A percentile compares a stretch with the other conserved stretches of the same genome.
Conservation (phyloP, 257 asterid genomes). For the Eustoma russellianum region DNA sequence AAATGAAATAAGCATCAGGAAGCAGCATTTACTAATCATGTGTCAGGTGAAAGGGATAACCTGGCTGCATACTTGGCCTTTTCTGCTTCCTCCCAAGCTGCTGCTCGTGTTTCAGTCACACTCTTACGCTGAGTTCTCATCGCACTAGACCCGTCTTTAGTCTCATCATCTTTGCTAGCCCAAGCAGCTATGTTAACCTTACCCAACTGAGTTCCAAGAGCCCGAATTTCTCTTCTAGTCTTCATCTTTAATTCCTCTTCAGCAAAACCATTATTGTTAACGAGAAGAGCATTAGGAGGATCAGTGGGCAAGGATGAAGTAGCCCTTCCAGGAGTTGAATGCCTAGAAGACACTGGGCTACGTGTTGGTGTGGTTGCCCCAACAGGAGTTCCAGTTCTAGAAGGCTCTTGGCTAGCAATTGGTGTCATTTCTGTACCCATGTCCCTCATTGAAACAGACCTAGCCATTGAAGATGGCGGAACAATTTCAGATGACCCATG, state of each 20-base stretch:
- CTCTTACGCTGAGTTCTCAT: constrained; percentile 30
- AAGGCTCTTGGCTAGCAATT: constrained; percentile 93
- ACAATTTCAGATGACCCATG: constrained; percentile 24
- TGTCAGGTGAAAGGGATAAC: constrained; percentile 18
- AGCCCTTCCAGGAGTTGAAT: constrained; percentile 77
- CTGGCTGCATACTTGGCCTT: constrained; percentile 80
- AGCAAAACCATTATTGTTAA: constrained; percentile 36
- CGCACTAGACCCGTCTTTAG: constrained; percentile 28
- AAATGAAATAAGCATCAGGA: constrained; percentile 6
- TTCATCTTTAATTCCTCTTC: constrained; percentile 76
- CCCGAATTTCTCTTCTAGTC: constrained; percentile 81
- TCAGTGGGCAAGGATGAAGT: constrained; percentile 41
- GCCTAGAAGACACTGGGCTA: constrained; percentile 77
- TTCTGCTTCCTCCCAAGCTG: constrained; percentile 95
- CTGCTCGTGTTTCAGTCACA: constrained; percentile 69
- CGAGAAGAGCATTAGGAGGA: constrained; percentile 18
- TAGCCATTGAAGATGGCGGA: constrained; percentile 33
- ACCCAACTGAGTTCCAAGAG: constrained; percentile 84
- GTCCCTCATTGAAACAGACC: constrained; percentile 97
- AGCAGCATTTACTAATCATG: constrained; percentile 13
- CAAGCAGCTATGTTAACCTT: constrained; percentile 95
- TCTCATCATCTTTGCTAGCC: constrained; percentile 85
- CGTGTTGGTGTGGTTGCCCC: constrained; percentile 83
- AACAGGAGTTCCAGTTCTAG: constrained; percentile 75
- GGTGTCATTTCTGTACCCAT: constrained; percentile 99